Percentiles rank a stretch among this genome's conserved stretches.
These are phyloP conservation scores for Fusarium sp. DNA, from an alignment of 2,329 filamentous ascomycete species.

Conservation along the genomic window DNA sequence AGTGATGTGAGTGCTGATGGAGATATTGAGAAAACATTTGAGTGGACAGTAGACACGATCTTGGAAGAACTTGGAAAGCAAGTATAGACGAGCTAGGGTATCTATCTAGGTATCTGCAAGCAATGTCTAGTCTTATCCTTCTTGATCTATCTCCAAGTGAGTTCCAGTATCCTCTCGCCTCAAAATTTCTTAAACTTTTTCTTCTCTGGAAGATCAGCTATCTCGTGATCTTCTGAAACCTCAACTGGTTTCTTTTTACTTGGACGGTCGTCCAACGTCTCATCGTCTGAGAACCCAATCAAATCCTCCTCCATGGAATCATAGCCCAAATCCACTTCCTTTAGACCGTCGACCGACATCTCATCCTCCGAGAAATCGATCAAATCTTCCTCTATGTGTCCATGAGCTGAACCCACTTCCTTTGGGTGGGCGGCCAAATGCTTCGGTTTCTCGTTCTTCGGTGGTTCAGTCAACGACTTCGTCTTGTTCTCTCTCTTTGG, in stretches of 20 bases:
- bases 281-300: background rate
- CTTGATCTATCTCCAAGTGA: background rate
- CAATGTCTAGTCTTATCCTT: background rate
- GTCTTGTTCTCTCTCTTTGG: background rate
- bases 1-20: conserved; percentile 57
- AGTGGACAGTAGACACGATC: conserved; percentile 74
- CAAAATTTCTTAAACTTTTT: background rate
- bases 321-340: background rate
- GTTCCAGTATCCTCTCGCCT: background rate
- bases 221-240: background rate
- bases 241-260: background rate
- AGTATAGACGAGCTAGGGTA: background rate
- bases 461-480: background rate
- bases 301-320: background rate
- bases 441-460: background rate
- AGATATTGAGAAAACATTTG: conserved; percentile 69
- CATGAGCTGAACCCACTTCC: background rate
- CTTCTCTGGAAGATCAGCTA: background rate
- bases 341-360: background rate
- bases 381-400: background rate
- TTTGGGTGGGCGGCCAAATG: background rate
- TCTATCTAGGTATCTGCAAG: background rate
- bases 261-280: background rate
- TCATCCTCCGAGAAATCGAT: background rate
- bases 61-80: conserved; percentile 56